Evolutionary conservation across 1,284 basidiomycete genomes (phyloP).

Genomic region (Bjerkandera adusta): DNA sequence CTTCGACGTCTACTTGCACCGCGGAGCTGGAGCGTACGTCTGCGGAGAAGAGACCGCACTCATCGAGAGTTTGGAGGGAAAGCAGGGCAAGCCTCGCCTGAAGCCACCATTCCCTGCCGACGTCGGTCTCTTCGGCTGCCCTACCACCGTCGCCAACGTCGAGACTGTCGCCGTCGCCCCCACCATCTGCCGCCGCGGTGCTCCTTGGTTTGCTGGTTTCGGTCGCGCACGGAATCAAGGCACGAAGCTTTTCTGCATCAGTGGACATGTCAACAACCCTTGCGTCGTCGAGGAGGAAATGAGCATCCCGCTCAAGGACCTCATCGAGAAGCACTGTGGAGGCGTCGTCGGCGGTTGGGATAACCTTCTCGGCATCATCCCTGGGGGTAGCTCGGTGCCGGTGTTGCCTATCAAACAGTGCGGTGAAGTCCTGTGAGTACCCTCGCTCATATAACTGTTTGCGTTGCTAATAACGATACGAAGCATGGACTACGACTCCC

Average conservation of each 20-base stretch:
- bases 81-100: slow-evolving; percentile 96
- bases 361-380: slow-evolving; percentile 92
- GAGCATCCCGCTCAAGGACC: slow-evolving; percentile 93
- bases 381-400: slow-evolving; percentile 96
- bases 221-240: slow-evolving; percentile 93
- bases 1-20: slow-evolving; percentile 97
- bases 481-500: slow-evolving; percentile 98
- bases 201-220: slow-evolving; percentile 91
- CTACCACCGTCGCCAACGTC: slow-evolving; percentile 96
- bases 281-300: slow-evolving; percentile 99
- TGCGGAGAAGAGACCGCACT: slow-evolving; percentile 99
- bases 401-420: slow-evolving; percentile 83
- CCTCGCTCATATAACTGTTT: neutral
- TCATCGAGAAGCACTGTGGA: slow-evolving; percentile 96
- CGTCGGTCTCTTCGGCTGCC: slow-evolving; percentile 95
- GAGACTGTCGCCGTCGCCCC: slow-evolving; percentile 98
- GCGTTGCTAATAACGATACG: slow-evolving; percentile 3
- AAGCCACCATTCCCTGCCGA: slow-evolving; percentile 99
- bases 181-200: slow-evolving; percentile 92
- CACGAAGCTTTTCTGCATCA: slow-evolving; percentile 95
- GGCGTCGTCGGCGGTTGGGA: slow-evolving; percentile 96
- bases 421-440: slow-evolving; percentile 78
- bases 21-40: slow-evolving; percentile 97
- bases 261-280: slow-evolving; percentile 97
- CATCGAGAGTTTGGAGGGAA: slow-evolving; percentile 96